Evolutionary conservation across 1,139 yeast genomes (phyloP), one percentile per base, ranked within the genome.

Genomic region (Arxiozyma bovina): DNA sequence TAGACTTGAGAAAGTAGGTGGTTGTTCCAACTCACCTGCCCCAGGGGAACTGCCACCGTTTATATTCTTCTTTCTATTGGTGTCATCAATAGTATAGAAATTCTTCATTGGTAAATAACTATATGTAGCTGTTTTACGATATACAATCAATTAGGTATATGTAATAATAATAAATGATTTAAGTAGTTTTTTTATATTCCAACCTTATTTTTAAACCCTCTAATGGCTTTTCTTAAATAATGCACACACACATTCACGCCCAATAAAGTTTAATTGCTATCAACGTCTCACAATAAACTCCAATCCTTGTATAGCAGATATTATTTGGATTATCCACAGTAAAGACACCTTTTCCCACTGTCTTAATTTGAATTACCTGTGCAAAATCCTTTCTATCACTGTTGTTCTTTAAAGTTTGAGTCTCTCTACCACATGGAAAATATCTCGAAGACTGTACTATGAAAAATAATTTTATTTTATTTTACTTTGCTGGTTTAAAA

Each of bases 1-100:
- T 8, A 53, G 43, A 23, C 38, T 49, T 12, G 42, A 15, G 23
- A 44, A 51, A 15, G 48, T 51, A 18, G 45, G 42, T 30, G 48
- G 17, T 38, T 23, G 38, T 3, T 43, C 25, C 9, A 25, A 20
- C 20, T 34, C 18, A 30, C 41, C 34, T n/a, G 46, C 46, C 42
- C 43, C 46, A 17, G 50, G 20, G 27, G 40, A 22, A 44, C 30
- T n/a, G n/a, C 51, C 42, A 42, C 25, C 18, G 15, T 22, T 34
- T 21, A 45, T 23, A 3, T 45, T 23, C 20, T 21, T 45, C 3
- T 46, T 46, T 20, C 46, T 27, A 42, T 22, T 25, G 17, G 38
- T 21, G 8, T 30, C 54, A 30, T 30, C 51, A 21, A 49, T 42
- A 6, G 58, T 55, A 22, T 57, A 56, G 18, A 57, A 42, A 40